Conservation (phyloP, 2,329 filamentous ascomycete genomes). For the Hypoxylon sp. region DNA sequence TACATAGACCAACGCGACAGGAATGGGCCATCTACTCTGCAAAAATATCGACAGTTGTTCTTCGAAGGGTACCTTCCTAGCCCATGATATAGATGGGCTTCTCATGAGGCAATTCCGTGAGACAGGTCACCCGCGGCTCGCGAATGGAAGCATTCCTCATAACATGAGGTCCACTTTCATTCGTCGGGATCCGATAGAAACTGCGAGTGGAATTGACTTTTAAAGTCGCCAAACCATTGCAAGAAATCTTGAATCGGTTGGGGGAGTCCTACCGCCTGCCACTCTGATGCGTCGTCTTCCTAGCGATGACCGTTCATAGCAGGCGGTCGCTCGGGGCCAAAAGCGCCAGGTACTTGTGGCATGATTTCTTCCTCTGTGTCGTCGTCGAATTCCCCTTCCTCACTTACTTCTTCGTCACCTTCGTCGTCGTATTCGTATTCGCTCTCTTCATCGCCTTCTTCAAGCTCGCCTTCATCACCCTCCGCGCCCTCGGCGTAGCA, state of each 20-base stretch:
- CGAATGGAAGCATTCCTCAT: neutral
- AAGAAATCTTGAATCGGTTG: conserved; percentile 24
- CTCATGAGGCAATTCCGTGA: neutral
- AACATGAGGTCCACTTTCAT: neutral
- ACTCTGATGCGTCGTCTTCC: conserved; percentile 45
- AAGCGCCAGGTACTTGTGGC: conserved; percentile 49
- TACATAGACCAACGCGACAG: conserved; percentile 34
- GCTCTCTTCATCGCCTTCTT: conserved; percentile 74
- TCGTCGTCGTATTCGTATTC: conserved; percentile 77
- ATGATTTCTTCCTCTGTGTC: conserved; percentile 67
- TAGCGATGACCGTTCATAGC: conserved; percentile 54
- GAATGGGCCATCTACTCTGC: conserved; percentile 17
- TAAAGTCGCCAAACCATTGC: conserved; percentile 24
- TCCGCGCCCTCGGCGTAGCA: conserved; percentile 73
- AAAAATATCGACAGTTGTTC: conserved; percentile 14
- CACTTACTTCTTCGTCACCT: conserved; percentile 61
- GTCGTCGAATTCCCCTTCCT: conserved; percentile 61
- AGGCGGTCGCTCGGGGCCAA: conserved; percentile 52
- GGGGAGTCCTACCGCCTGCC: conserved; percentile 35
- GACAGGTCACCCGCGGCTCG: neutral
- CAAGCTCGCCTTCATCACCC: conserved; percentile 75
- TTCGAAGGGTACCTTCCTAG: conserved; percentile 4
- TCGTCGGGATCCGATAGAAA: neutral
- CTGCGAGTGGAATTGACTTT: neutral
- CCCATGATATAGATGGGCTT: neutral